Evolutionary conservation across 352 stramenopile species (phyloP).

Genomic region (Pythium plurisporium): DNA sequence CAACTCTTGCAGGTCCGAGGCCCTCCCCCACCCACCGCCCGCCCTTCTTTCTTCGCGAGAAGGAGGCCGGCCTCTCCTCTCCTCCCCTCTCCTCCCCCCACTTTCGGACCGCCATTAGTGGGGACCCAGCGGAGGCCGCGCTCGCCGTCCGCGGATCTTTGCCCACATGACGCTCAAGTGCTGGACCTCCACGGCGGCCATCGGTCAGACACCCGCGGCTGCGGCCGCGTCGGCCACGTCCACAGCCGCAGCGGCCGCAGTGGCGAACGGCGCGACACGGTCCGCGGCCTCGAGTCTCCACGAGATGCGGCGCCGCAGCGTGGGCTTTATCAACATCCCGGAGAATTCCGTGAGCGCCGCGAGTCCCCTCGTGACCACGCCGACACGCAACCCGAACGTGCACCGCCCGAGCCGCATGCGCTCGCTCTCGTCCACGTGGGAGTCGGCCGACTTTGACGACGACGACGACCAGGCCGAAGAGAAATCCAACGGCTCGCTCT

Average conservation of each 20-base stretch:
- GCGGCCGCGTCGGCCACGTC: constrained; percentile 3
- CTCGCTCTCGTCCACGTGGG: constrained; percentile 64
- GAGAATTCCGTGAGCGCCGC: constrained; percentile 3
- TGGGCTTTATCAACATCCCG: constrained; percentile 22
- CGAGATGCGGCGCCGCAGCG: constrained; percentile 23
- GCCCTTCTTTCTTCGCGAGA: constrained; percentile 27
- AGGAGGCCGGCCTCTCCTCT: constrained; percentile 8
- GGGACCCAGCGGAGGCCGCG: neutral
- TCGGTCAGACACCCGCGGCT: constrained; percentile 26
- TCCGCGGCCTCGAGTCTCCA: neutral
- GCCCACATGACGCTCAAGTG: constrained; percentile 57
- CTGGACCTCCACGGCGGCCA: constrained; percentile 32
- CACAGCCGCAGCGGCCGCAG: neutral
- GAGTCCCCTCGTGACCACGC: constrained; percentile 19
- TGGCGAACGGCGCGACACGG: no score
- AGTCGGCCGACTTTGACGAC: constrained; percentile 43
- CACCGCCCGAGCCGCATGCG: constrained; percentile 31
- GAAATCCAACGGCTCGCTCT: constrained; percentile 9
- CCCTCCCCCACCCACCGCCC: constrained; percentile 13
- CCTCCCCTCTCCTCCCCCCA: constrained; percentile 3
- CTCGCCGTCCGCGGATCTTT: neutral
- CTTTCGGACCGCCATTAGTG: constrained; percentile 18
- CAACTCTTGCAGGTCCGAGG: constrained; percentile 10
- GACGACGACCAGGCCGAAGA: constrained; percentile 40
- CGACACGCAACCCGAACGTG: constrained; percentile 25